phyloP scores from a whole-genome alignment of 2,329 filamentous ascomycete genomes.

The Sclerotinia minor region DNA sequence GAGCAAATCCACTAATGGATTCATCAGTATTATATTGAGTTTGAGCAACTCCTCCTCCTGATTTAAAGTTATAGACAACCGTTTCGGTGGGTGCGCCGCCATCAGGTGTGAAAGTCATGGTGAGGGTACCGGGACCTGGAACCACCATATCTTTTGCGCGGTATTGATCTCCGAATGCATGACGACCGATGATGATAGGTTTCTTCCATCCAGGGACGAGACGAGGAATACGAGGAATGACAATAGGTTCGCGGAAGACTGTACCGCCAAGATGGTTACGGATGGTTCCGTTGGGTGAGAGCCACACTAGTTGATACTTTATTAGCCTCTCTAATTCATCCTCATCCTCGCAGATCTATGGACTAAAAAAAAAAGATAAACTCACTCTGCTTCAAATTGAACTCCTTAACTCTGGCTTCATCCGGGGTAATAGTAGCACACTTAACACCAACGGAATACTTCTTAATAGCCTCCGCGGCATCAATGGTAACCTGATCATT shows the following conservation, averaged over 20 bases:
- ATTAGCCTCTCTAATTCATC: constrained; percentile 26
- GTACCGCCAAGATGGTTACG: constrained; percentile 80
- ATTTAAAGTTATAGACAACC: constrained; percentile 87
- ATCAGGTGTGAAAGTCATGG: constrained; percentile 91
- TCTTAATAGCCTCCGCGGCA: constrained; percentile 95
- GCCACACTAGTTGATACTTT: constrained; percentile 69
- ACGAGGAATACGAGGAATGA: constrained; percentile 89
- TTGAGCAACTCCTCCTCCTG: constrained; percentile 84
- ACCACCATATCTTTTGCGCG: constrained; percentile 90
- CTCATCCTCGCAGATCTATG: not conserved
- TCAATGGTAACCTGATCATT: constrained; percentile 95
- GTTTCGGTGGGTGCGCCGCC: constrained; percentile 80
- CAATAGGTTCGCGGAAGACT: constrained; percentile 98
- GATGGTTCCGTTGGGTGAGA: constrained; percentile 92
- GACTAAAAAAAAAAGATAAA: not conserved
- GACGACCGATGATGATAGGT: constrained; percentile 97
- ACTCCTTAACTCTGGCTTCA: constrained; percentile 94
- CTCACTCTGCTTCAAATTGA: constrained; percentile 96
- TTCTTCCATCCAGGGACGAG: constrained; percentile 98
- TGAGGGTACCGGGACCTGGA: constrained; percentile 79
- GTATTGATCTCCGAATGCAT: constrained; percentile 99
- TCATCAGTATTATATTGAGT: constrained; percentile 99
- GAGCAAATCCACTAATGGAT: constrained; percentile 91
- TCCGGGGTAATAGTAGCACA: constrained; percentile 99
- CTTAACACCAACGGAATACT: constrained; percentile 98